A percentile compares a stretch with the other conserved stretches of the same genome.
phyloP scores from a whole-genome alignment of 495 filamentous ascomycete species.

The Aspergillus nidulans region DNA sequence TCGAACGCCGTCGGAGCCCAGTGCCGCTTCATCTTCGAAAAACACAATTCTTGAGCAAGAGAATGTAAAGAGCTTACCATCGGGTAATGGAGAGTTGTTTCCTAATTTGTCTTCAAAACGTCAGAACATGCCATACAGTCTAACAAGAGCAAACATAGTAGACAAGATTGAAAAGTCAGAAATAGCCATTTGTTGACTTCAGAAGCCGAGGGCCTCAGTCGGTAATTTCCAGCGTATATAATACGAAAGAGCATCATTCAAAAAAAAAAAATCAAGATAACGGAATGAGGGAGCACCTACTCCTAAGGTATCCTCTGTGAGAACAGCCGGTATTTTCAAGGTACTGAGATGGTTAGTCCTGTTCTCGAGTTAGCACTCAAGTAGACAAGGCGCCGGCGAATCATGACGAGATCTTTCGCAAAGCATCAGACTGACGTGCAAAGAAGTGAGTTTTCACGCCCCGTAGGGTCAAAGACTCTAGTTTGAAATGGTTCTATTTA shows the following conservation, averaged over 20 bases:
- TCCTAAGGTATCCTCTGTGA: background rate
- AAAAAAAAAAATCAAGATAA: constrained; percentile 4
- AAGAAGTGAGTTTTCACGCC: constrained; percentile 90
- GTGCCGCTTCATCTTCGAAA: constrained; percentile 95
- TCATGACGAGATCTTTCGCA: constrained; percentile 10
- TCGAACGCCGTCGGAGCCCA: constrained; percentile 86
- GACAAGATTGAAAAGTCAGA: constrained; percentile 55
- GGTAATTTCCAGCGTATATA: constrained; percentile 99
- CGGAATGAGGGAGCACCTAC: constrained; percentile 23
- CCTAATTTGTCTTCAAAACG: constrained; percentile 20
- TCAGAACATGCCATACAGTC: constrained; percentile 20
- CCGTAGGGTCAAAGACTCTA: constrained; percentile 98
- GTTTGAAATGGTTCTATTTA: constrained; percentile 87
- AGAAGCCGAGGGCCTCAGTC: constrained; percentile 76
- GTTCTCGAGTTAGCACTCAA: constrained; percentile 29
- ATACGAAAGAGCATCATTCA: constrained; percentile 74
- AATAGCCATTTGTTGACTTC: constrained; percentile 87
- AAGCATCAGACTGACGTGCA: constrained; percentile 97
- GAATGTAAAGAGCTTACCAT: constrained; percentile 28
- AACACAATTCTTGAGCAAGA: constrained; percentile 8
- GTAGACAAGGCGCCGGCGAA: constrained; percentile 8
- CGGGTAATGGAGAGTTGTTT: background rate
- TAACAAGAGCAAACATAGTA: constrained; percentile 1
- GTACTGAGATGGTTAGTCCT: constrained; percentile 7
- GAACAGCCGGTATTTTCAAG: background rate